Evolutionary conservation across 371 early-diverging fungal species (phyloP).

Genomic region (Blakeslea trispora): DNA sequence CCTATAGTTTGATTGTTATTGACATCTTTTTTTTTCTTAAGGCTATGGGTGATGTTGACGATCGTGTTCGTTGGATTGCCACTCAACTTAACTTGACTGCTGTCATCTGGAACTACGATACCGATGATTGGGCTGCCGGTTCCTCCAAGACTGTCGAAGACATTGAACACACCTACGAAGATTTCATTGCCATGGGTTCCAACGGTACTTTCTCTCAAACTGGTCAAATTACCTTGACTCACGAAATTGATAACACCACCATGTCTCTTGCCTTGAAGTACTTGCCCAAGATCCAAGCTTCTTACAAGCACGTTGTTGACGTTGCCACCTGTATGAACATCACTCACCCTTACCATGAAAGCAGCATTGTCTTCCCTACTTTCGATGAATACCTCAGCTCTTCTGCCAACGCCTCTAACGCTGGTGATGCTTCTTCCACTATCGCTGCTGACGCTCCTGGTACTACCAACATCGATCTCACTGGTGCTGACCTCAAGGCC

Average conservation of each 20-base stretch:
- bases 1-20: too few species aligned
- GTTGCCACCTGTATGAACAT: constrained; percentile 60
- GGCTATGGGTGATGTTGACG: constrained; percentile 68
- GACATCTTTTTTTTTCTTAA: too few species aligned
- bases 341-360: constrained; percentile 54
- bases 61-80: constrained; percentile 67
- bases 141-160: constrained; percentile 31
- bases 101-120: constrained; percentile 55
- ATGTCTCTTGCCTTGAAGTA: constrained; percentile 50
- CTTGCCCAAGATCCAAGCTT: constrained; percentile 48
- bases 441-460: constrained; percentile 10
- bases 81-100: constrained; percentile 55
- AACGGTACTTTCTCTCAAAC: constrained; percentile 45
- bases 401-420: constrained; percentile 3
- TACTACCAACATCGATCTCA: constrained; percentile 1
- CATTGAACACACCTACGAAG: constrained; percentile 43
- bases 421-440: constrained; percentile 17
- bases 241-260: constrained; percentile 58
- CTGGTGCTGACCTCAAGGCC: not conserved
- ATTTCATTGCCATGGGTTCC: constrained; percentile 46
- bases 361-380: constrained; percentile 29
- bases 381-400: constrained; percentile 18
- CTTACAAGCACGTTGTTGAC: constrained; percentile 50
- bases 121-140: constrained; percentile 61
- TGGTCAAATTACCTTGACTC: constrained; percentile 55